Base-by-base conservation (phyloP, 2,329 filamentous ascomycete genomes). In the Cladosporium phlei region DNA sequence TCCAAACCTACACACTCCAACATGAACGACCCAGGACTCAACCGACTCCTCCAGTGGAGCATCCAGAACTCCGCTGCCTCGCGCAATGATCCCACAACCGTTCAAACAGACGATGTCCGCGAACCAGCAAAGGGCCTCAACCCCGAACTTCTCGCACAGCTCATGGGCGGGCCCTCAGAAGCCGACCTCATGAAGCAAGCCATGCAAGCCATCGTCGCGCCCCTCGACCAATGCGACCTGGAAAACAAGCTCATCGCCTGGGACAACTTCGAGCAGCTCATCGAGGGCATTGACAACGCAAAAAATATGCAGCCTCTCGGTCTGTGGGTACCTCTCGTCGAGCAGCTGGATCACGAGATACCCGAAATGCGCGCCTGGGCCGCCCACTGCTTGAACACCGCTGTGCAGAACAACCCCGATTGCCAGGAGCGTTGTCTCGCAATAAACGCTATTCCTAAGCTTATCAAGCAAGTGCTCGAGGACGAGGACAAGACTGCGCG, bases 241-340 rank as follows among this genome's bases (percentile, higher is more conserved):
- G 84, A 88, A 33, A 80, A 88, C 68, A 88, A 87, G 66, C 69
- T 94, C 45, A 79, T 83, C 48, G 90, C 90, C 28, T 94, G 95
- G 68, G 90, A 95, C 77, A 95, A 96, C 71, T 85, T 96, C 53
- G 90, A 95, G 71, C 88, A 95, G 67, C 75, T 95, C 49, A 85
- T 96, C 59, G 89, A 96, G 73, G 82, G 80, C 53, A 81, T 97
- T 58, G 93, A 98, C 75, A 98, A 98, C 66, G 91, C 93, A 49
- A 98, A 97, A 74, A 94, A 96, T 69, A 79, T 98, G 57, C 82
- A 82, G 55, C 78, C 78, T 21, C 72, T 96, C 16, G 77, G 78
- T 5, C 75, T 97, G 24, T 98, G 93, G 93, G 77, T 79, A 9
- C 88, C 88, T 8, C 73, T 98, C 29, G 72, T 96, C 9, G 69